These are phyloP conservation scores for Capsella bursapastoris DNA, from an alignment of 345 rosid species.

Conservation along the genomic window DNA sequence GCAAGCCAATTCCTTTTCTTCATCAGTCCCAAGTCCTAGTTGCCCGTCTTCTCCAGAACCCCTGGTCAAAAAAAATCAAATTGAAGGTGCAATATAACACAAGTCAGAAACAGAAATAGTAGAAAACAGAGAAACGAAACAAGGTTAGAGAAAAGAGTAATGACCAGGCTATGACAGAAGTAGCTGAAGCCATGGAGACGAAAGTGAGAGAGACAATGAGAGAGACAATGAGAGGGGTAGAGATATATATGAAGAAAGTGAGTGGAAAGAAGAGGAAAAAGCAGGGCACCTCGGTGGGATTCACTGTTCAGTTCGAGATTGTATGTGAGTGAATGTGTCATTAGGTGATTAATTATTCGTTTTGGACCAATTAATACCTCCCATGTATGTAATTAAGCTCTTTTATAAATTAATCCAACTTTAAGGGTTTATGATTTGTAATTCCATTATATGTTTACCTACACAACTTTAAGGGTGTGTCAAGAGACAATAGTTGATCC, in stretches of 20 bases:
- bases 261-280: slow-evolving; percentile 39
- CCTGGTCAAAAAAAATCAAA: slow-evolving; percentile 49
- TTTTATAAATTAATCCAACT: not conserved
- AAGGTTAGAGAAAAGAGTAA: slow-evolving; percentile 4
- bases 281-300: slow-evolving; percentile 25
- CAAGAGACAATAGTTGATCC: not conserved
- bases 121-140: slow-evolving; percentile 14
- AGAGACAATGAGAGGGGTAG: not conserved
- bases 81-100: slow-evolving; percentile 1
- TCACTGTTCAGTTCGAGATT: slow-evolving; percentile 30
- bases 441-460: not conserved
- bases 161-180: slow-evolving; percentile 60
- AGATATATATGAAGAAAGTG: slow-evolving; percentile 12
- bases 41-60: slow-evolving; percentile 99
- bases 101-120: slow-evolving; percentile 15
- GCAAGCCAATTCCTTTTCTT: slow-evolving; percentile 82
- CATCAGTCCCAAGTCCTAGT: slow-evolving; percentile 79
- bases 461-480: not conserved
- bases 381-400: not conserved
- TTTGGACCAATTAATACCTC: not conserved
- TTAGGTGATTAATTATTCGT: not conserved
- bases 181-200: slow-evolving; percentile 49
- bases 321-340: slow-evolving; percentile 10
- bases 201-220: slow-evolving; percentile 23
- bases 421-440: not conserved